Conservation (phyloP, 345 rosid genomes). For the Capsella bursapastoris region DNA sequence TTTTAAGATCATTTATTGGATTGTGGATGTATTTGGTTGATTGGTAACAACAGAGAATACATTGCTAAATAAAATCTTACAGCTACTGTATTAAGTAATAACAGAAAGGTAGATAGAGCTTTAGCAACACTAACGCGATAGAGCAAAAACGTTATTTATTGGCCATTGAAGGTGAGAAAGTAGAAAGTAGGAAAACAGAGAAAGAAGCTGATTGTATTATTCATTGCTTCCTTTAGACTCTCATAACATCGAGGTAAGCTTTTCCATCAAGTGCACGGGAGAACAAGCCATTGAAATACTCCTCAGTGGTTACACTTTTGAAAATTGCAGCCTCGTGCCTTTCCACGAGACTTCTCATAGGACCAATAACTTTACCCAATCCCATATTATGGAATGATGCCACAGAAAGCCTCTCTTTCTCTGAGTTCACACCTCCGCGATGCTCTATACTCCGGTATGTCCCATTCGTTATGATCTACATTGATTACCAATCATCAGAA, state of each 20-base stretch:
- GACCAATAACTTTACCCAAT: slow-evolving; percentile 41
- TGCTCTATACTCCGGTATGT: slow-evolving; percentile 47
- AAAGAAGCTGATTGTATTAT: too few relatives aligned
- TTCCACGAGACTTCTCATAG: slow-evolving; percentile 34
- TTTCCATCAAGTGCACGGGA: too few relatives aligned
- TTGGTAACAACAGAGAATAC: neutral
- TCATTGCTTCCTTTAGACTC: neutral
- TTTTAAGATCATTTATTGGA: slow-evolving; percentile 23
- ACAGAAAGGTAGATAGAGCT: too few relatives aligned
- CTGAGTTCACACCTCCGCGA: slow-evolving; percentile 41
- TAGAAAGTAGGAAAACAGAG: too few relatives aligned
- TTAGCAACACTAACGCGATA: too few relatives aligned
- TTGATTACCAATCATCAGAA: slow-evolving; percentile 2
- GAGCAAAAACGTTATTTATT: too few relatives aligned
- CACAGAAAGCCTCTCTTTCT: slow-evolving; percentile 16
- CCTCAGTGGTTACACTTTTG: slow-evolving; percentile 23
- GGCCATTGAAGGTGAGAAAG: too few relatives aligned
- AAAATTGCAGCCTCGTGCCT: slow-evolving; percentile 34
- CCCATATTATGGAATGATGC: slow-evolving; percentile 26
- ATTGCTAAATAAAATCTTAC: slow-evolving; percentile 8
- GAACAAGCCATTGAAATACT: slow-evolving; percentile 25
- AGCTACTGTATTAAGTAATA: neutral
- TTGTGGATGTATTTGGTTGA: slow-evolving; percentile 7
- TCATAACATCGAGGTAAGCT: too few relatives aligned
- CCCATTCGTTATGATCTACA: slow-evolving; percentile 52